Evolutionary conservation across 1,284 basidiomycete species (phyloP).

Genomic region (Trichosporon inkin): DNA sequence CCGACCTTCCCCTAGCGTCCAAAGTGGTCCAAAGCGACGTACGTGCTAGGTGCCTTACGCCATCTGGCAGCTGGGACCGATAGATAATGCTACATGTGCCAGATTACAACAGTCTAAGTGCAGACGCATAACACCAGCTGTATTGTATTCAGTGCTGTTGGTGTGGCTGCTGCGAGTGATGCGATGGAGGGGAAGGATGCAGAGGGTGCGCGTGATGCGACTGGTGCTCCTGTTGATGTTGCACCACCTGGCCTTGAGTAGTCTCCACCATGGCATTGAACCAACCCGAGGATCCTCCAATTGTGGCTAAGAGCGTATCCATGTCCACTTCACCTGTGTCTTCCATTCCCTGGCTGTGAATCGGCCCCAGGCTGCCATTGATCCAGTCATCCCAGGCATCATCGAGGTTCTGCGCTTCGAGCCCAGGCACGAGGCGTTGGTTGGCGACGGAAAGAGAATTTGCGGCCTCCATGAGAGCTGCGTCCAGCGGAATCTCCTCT

Average conservation of each 20-base stretch:
- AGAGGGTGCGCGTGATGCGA: not conserved
- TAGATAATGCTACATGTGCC: no score
- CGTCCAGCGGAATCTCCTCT: not conserved
- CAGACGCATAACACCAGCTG: no score
- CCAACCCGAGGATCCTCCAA: not conserved
- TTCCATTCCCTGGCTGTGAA: not conserved
- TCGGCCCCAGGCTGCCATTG: not conserved
- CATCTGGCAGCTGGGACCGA: no score
- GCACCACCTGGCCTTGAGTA: not conserved
- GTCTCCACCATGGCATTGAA: not conserved
- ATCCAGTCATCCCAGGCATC: conserved; percentile 4
- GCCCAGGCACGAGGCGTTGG: not conserved
- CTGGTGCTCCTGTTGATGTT: not conserved
- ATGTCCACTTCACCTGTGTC: not conserved
- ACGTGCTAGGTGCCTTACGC: no score
- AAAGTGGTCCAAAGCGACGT: not conserved
- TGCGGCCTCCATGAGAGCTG: not conserved
- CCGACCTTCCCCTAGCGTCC: not conserved
- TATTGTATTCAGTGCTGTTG: not conserved
- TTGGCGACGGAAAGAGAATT: not conserved
- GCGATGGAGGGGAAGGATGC: not conserved
- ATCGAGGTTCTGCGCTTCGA: not conserved
- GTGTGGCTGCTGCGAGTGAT: not conserved
- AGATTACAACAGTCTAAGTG: no score
- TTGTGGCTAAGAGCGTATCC: not conserved